These are phyloP conservation scores for Amaranthus palmeri DNA, from an alignment of 148 eudicot species.

Conservation along the genomic window DNA sequence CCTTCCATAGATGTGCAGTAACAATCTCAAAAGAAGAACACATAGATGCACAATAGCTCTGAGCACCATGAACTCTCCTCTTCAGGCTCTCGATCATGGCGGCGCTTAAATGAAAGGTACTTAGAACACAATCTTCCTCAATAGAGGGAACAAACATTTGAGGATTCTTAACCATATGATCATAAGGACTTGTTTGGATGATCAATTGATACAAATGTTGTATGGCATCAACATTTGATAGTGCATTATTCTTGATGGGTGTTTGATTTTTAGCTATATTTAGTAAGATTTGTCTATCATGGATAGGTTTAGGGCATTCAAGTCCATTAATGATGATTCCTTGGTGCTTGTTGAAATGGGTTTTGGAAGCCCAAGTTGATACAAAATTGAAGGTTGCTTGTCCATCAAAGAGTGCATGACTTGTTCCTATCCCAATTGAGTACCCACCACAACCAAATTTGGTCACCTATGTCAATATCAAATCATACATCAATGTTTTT, in stretches of 20 bases:
- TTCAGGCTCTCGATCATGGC: conserved; percentile 31
- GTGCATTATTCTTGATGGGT: neutral
- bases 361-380: conserved; percentile 34
- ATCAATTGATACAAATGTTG: conserved; percentile 31
- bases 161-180: conserved; percentile 10
- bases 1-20: conserved; percentile 35
- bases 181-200: conserved; percentile 19
- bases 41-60: neutral
- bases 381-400: conserved; percentile 37
- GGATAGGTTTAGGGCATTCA: conserved; percentile 26
- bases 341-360: conserved; percentile 1
- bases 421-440: conserved; percentile 38
- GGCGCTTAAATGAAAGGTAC: conserved; percentile 22
- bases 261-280: neutral
- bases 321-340: neutral
- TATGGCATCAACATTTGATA: conserved; percentile 16
- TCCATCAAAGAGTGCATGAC: conserved; percentile 40
- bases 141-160: conserved; percentile 20
- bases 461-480: conserved; percentile 26
- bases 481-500: neutral
- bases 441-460: conserved; percentile 44
- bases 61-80: conserved; percentile 20
- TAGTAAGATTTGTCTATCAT: conserved; percentile 17
- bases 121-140: conserved; percentile 19
- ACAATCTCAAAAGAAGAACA: conserved; percentile 33